Evolutionary conservation across 2,329 filamentous ascomycete species (phyloP).

Genomic region (Amylocarpus encephaloides): DNA sequence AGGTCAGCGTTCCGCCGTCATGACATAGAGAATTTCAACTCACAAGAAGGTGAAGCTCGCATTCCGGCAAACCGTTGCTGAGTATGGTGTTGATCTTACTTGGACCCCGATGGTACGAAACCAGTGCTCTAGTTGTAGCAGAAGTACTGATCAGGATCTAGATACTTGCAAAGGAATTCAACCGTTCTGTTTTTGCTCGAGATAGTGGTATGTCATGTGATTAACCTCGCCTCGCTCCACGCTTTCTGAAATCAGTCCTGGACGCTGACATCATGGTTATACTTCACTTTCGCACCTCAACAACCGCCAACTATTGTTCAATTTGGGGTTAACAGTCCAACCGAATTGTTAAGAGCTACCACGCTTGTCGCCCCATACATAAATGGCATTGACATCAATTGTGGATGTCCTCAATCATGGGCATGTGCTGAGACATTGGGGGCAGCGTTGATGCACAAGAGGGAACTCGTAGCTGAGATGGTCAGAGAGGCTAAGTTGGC

Average conservation of each 20-base stretch:
- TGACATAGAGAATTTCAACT: neutral
- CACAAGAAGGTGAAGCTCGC: slow-evolving; percentile 44
- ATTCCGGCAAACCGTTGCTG: slow-evolving; percentile 60
- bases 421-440: slow-evolving; percentile 62
- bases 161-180: slow-evolving; percentile 63
- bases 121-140: neutral
- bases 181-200: slow-evolving; percentile 52
- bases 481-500: slow-evolving; percentile 49
- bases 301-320: slow-evolving; percentile 57
- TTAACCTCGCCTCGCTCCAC: slow-evolving; percentile 12
- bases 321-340: slow-evolving; percentile 56
- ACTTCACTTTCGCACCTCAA: slow-evolving; percentile 54
- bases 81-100: slow-evolving; percentile 59
- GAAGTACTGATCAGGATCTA: slow-evolving; percentile 8
- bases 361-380: slow-evolving; percentile 55
- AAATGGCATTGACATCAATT: slow-evolving; percentile 64
- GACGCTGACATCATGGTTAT: slow-evolving; percentile 32
- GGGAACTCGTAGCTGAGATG: slow-evolving; percentile 61
- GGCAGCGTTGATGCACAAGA: slow-evolving; percentile 60
- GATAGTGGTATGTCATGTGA: slow-evolving; percentile 45
- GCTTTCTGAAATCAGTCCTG: neutral
- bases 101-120: slow-evolving; percentile 60
- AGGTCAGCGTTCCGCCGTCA: slow-evolving; percentile 29
- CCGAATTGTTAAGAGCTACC: slow-evolving; percentile 57
- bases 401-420: slow-evolving; percentile 68